phyloP scores from a whole-genome alignment of 352 stramenopile species.

The Phytopythium sindhum region DNA sequence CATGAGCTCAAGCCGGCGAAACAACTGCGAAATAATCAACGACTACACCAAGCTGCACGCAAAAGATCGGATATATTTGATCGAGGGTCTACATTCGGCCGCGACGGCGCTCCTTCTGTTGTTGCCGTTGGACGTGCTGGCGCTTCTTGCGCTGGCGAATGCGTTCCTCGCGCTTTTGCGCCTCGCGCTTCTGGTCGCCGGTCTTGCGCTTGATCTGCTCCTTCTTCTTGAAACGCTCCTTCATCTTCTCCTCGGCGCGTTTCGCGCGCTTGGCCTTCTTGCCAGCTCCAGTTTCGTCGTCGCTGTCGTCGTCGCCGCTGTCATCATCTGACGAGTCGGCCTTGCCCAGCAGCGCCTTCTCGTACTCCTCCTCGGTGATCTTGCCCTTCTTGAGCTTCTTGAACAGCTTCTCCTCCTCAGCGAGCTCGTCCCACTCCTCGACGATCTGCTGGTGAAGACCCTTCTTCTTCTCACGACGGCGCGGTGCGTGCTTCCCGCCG shows the following conservation, averaged over 20 bases:
- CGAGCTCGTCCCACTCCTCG: constrained; percentile 99
- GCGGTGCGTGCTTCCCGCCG: constrained; percentile 69
- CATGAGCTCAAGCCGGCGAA: background rate
- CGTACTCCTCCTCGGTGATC: constrained; percentile 94
- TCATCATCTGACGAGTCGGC: constrained; percentile 32
- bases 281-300: constrained; percentile 25
- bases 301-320: constrained; percentile 22
- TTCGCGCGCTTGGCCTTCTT: constrained; percentile 54
- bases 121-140: constrained; percentile 59
- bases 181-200: constrained; percentile 64
- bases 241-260: constrained; percentile 57
- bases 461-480: constrained; percentile 94
- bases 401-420: constrained; percentile 95
- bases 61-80: background rate
- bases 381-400: constrained; percentile 98
- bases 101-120: constrained; percentile 48
- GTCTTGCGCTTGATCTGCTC: constrained; percentile 73
- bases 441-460: constrained; percentile 95
- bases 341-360: constrained; percentile 70
- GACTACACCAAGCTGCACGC: background rate
- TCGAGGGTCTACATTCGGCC: constrained; percentile 10
- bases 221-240: constrained; percentile 86
- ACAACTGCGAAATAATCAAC: background rate
- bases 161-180: constrained; percentile 72
- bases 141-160: constrained; percentile 82